Base-by-base conservation (phyloP, 2,329 filamentous ascomycete genomes). In the Rutstroemia sp. region DNA sequence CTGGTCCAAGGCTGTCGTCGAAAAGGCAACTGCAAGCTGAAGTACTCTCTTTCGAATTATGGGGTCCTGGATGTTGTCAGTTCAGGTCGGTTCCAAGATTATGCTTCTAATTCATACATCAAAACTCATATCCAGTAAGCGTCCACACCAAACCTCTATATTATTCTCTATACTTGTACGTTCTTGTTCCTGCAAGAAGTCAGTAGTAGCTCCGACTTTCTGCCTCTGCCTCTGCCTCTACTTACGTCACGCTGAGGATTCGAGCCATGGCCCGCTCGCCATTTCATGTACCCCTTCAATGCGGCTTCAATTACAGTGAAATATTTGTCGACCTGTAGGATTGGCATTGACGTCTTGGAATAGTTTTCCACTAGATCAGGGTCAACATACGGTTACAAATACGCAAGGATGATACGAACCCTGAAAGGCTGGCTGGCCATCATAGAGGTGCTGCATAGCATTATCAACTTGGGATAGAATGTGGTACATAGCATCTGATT, bases 251-350 rank as follows among this genome's bases (percentile, higher is more conserved):
- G 69, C 60, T 79, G 75, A 2, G 78, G 76, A 46, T 78, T 73
- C 57, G 73, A 73, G 23, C 78, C 78, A 64, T 78, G 77, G 0
- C 67, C 70, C 17, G 74, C 71, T 61, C 77, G 79, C 89, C 90
- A 96, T 68, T 89, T 92, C 62, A 85, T 82, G 63, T 92, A 96
- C 1, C 92, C 94, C 69, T 92, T 96, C 30, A 97, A 74, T 1
- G 89, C 87, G 25, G 91, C 87, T 68, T 96, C 89, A 2, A 96
- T 87, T 23, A 96, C 87, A 0, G 89, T 90, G 64, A 92, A 92
- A 62, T 96, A 88, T 0, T 91, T 88, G 69, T 99, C 94, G 2
- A 95, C 86, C 27, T 84, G 83, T 54, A 99, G 78, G 2, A 87
- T 81, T n/a, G 85, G 78, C 64, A 84, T 78, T 0, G 87, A 88